Base-by-base conservation (phyloP, 2,329 filamentous ascomycete genomes). In the Elsinoe australis region DNA sequence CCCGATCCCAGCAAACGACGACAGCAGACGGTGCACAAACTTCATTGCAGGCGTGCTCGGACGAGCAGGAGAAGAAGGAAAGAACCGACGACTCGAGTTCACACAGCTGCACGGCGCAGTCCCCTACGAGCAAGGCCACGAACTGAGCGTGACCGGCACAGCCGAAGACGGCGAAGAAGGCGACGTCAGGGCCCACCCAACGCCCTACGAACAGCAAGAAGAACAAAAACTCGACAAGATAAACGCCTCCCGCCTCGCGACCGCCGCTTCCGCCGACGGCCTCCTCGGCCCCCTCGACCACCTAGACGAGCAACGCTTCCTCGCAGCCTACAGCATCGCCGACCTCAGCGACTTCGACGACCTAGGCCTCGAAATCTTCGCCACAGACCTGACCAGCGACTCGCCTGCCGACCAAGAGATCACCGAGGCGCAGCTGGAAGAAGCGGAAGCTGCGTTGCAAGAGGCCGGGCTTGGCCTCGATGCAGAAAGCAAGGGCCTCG, bases 1-100 rank as follows among this genome's bases (percentile, higher is more conserved):
- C 63, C 85, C 86, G 10, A 95, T 98, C 57, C 92, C 92, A 1
- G 87, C 87, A 44, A 98, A 98, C 65, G 92, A 98, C 62, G 92
- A 98, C 73, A 88, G 88, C 78, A 67, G 95, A 56, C 83, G 92
- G 52, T 82, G 83, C 55, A 77, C 88, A 42, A 79, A 83, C 57
- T 75, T 95, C 52, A 86, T 98, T 57, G 85, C 82, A 3, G 88
- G 88, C 47, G 82, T 92, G 1, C 74, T 98, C 29, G 90, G 89
- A 32, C 78, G 84, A 46, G 92, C 92, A 1, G 92, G 86, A 7
- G 73, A 94, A 68, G 72, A 77, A 46, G 92, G 92, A 29, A 82
- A 88, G 61, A 66, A 72, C 58, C 75, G 77, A 52, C 78, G 90
- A 49, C 67, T 85, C 34, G 70, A 71, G 32, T 75, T 76, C 35